These are phyloP conservation scores for Funneliformis mosseae DNA, from an alignment of 192 early-diverging fungal genomes.

Conservation along the genomic window DNA sequence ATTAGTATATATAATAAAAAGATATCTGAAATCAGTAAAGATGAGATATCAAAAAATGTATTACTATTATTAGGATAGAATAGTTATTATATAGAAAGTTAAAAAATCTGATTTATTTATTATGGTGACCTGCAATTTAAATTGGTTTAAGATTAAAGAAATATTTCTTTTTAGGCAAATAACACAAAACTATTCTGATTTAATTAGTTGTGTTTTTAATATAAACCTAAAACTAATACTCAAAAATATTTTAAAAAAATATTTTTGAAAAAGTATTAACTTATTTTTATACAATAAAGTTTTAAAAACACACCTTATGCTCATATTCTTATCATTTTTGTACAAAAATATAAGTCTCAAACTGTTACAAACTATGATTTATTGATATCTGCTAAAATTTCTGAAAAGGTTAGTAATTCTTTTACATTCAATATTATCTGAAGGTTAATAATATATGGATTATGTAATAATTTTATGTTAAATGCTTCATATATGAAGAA, in stretches of 20 bases:
- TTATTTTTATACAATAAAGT: conserved; percentile 40
- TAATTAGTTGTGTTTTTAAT: conserved; percentile 30
- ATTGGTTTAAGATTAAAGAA: conserved; percentile 34
- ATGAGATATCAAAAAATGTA: no score
- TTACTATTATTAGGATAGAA: conserved; percentile 34
- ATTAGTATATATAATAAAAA: no score
- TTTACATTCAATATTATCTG: conserved; percentile 25
- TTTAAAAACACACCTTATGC: conserved; percentile 46
- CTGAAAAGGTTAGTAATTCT: conserved; percentile 24
- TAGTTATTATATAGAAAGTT: conserved; percentile 29
- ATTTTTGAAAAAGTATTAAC: conserved; percentile 39
- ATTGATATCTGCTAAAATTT: conserved; percentile 38
- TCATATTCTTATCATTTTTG: conserved; percentile 43
- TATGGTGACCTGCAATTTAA: conserved; percentile 42
- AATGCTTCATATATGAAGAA: conserved; percentile 35
- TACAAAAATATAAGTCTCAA: conserved; percentile 13
- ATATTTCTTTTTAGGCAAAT: conserved; percentile 14
- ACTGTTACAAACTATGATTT: conserved; percentile 34
- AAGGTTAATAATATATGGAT: conserved; percentile 40
- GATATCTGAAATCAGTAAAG: no score
- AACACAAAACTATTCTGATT: conserved; percentile 34
- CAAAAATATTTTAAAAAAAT: conserved; percentile 28
- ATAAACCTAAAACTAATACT: conserved; percentile 32
- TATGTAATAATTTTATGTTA: conserved; percentile 24
- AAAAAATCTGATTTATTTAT: conserved; percentile 45